Conservation (phyloP, 768 basidiomycete species). For the Chalciporus piperatus region DNA sequence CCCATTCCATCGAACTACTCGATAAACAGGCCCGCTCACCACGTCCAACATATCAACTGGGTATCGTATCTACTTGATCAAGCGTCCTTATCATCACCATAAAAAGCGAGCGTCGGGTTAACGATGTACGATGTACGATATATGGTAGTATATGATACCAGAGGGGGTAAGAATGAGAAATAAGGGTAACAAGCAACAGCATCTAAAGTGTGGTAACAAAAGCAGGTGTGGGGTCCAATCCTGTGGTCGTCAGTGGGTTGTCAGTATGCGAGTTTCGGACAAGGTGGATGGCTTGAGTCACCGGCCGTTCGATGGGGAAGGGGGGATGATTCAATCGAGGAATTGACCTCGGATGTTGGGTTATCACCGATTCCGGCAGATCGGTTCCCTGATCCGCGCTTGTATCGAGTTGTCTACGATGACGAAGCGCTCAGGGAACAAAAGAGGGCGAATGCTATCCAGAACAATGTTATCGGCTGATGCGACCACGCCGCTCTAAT, state of each 20-base stretch:
- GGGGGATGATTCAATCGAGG: background rate
- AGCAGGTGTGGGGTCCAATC: no score
- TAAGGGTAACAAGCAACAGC: background rate
- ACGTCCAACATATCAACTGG: no score
- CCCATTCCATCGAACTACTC: no score
- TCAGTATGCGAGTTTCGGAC: no score
- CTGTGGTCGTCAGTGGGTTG: background rate
- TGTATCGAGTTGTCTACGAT: conserved; percentile 7
- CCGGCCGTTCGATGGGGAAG: background rate
- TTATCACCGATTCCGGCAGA: background rate
- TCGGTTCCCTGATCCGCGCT: background rate
- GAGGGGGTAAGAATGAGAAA: background rate
- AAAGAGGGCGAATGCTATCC: conserved; percentile 15
- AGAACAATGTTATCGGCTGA: conserved; percentile 5
- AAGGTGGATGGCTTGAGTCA: background rate
- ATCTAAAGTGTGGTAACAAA: background rate
- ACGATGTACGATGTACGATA: background rate
- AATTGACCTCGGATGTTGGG: no score
- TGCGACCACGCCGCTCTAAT: conserved; percentile 16
- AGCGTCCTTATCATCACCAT: background rate
- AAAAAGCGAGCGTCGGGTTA: background rate
- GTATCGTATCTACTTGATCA: background rate
- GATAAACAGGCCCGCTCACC: no score
- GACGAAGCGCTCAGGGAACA: conserved; percentile 10
- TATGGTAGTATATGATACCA: background rate